Evolutionary conservation across 148 eudicot species (phyloP), one percentile per base, ranked within the genome.

Genomic region (Chenopodium formosanum): DNA sequence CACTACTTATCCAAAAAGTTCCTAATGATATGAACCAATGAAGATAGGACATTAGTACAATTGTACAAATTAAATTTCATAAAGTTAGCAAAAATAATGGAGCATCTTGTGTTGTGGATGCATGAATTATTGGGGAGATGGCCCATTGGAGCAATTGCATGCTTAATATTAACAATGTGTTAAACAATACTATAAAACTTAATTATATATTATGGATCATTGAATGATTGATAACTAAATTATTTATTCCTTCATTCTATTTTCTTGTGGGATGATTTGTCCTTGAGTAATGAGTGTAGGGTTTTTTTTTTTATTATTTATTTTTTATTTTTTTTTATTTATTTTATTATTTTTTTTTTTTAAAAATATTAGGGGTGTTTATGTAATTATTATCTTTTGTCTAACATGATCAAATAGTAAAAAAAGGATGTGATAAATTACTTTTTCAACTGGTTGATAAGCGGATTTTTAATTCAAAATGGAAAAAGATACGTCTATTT

Each of bases 141-240:
- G 70, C 34, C 58, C 7, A 4, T 0, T 0, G 60, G 56, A n/a
- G 19, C 58, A n/a, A 73, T 23, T 68, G 80, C 67, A 65, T 79
- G 50, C 67, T 69, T 52, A 53, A 70, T 72, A 73, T 69, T 52
- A 53, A 70, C 82, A 73, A 40, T 73, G 77, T 80, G 72, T 25
- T 62, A 7, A 73, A 73, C 31, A 20, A 23, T 22, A 79, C 46
- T 25, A 4, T 7, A n/a, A 47, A 22, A 48, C 17, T 67, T 4
- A 19, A 46, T 62, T 27, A 63, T 40, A 62, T 62, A 11, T 40
- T 50, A 25, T 14, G 34, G 56, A 9, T 10, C 46, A 72, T 46
- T 72, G 65, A 64, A 62, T 62, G 60, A 71, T 46, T 82, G 31
- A 71, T 32, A 34, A 46, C 17, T 9, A 13, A 6, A 10, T 73